Base-by-base conservation (phyloP, 495 filamentous ascomycete species). In the Entonaema liquescens region DNA sequence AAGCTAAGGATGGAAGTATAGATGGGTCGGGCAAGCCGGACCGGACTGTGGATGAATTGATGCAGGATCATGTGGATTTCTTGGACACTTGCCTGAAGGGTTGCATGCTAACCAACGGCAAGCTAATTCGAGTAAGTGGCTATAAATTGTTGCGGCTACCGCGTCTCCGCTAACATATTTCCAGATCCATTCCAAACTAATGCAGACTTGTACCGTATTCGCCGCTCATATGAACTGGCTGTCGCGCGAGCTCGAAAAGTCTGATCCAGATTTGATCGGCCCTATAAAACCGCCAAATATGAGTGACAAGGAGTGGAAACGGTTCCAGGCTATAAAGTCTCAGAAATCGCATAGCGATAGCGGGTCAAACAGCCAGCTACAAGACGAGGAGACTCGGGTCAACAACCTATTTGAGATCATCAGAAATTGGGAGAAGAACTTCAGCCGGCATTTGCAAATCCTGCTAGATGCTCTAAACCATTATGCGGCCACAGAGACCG, bases 21-120 rank as follows among this genome's bases (percentile, higher is more conserved):
- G 75, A 77, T 65, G 81, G 82, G 40, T 84, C 83, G 15, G 84
- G 84, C 0, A 83, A 82, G 44, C 74, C 78, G n/a, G 93, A 92
- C 65, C 85, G 94, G 40, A 99, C 95, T 0, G 96, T 99, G 15
- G 95, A 99, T 72, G 93, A 98, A 77, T 81, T 99, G 74, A 99
- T 99, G 95, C 93, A 98, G 79, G 95, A 98, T 78, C 95, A 99
- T 83, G 94, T 99, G 31, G 95, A 98, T 80, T 98, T 98, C 78
- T 79, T 99, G 61, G 95, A 98, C 74, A 98, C 95, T 12, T 99
- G 95, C 79, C 82, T 99, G 61, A 98, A 98, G 81, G 95, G 98
- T 81, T 98, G 96, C 83, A 98, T 98, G 95, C 85, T 99, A 35
- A 98, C 96, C 11, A 97, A 99, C 76, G 91, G 91, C 59, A 97